Conservation (phyloP, 208 protist genomes). For the Crithidia sp. region DNA sequence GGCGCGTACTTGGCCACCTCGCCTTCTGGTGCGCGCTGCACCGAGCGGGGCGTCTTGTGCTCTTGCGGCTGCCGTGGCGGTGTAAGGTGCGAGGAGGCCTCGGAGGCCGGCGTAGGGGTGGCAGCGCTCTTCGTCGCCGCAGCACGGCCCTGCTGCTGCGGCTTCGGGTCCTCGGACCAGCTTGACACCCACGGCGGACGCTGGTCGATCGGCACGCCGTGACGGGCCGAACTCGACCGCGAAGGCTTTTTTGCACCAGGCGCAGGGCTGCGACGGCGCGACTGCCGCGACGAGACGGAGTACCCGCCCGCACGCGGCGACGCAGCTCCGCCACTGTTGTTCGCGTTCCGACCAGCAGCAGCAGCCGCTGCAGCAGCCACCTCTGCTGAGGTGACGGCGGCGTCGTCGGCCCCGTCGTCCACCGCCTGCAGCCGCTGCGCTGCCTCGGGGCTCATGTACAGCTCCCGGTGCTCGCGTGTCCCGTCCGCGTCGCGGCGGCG, state of each 20-base stretch:
- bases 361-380: slow-evolving; percentile 9
- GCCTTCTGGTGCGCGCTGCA: not conserved
- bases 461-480: slow-evolving; percentile 14
- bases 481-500: slow-evolving; percentile 2
- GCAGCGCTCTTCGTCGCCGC: not conserved
- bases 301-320: not conserved
- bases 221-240: not conserved
- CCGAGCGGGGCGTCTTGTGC: slow-evolving; percentile 5
- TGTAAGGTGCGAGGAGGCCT: not conserved
- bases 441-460: slow-evolving; percentile 18
- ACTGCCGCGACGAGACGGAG: slow-evolving; percentile 5
- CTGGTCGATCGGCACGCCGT: slow-evolving; percentile 3
- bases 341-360: slow-evolving; percentile 1
- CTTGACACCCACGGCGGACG: slow-evolving; percentile 27
- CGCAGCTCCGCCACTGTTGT: not conserved
- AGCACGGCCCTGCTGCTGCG: not conserved
- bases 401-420: slow-evolving; percentile 9
- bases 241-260: not conserved
- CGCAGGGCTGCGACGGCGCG: slow-evolving; percentile 16
- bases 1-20: slow-evolving; percentile 26
- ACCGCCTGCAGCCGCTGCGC: slow-evolving; percentile 1
- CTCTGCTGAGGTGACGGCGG: slow-evolving; percentile 1
- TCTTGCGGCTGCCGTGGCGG: not conserved
- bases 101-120: not conserved
- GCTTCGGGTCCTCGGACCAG: not conserved